Conservation (phyloP, 1,284 basidiomycete genomes). For the Thecaphora thlaspeos region DNA sequence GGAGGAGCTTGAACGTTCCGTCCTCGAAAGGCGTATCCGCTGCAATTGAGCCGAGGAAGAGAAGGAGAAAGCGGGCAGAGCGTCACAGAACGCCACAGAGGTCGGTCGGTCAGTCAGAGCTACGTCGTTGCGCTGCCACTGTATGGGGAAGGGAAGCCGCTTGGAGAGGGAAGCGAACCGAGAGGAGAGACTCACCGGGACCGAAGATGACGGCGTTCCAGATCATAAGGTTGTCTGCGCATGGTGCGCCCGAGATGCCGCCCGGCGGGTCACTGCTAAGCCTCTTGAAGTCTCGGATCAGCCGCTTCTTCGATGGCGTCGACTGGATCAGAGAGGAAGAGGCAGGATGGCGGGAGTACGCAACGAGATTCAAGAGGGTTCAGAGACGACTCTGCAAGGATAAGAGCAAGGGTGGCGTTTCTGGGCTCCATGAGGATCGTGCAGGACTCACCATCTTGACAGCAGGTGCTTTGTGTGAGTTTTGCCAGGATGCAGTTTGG, state of each 20-base stretch:
- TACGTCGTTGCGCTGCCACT: no score
- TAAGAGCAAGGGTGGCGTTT: no score
- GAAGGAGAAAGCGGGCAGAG: no score
- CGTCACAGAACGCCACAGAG: no score
- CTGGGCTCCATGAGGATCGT: no score
- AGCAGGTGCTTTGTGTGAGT: no score
- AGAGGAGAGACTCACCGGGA: constrained; percentile 75
- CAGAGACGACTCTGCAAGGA: no score
- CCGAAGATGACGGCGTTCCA: constrained; percentile 99
- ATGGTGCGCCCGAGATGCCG: constrained; percentile 93
- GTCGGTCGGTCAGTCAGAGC: no score
- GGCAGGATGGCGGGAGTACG: neutral
- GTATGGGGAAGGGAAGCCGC: no score
- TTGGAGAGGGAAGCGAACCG: no score
- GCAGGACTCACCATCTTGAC: constrained; percentile 17
- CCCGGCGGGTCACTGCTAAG: constrained; percentile 90
- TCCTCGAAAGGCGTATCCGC: constrained; percentile 98
- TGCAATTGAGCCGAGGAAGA: constrained; percentile 54
- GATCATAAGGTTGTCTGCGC: constrained; percentile 96
- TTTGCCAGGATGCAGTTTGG: no score
- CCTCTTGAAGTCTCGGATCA: constrained; percentile 71
- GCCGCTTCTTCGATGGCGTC: constrained; percentile 53
- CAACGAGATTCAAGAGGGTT: neutral
- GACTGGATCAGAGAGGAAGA: constrained; percentile 24
- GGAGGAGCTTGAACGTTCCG: constrained; percentile 91